Evolutionary conservation across 2,329 filamentous ascomycete species (phyloP).

Genomic region (Coniochaeta prunicola): DNA sequence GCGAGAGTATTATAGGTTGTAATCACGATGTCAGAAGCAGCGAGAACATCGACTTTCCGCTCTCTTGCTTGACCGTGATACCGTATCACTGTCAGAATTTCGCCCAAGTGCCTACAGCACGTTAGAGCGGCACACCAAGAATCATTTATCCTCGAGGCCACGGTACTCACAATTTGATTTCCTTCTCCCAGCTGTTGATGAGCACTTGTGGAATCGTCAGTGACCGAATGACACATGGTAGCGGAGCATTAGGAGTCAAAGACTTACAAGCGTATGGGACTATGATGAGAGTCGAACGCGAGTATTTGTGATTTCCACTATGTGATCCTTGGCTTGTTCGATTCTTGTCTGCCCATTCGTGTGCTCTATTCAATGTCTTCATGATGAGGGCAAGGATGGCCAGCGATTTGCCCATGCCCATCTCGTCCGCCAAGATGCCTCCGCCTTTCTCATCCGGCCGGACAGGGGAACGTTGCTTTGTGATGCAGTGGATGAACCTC

Average conservation of each 20-base stretch:
- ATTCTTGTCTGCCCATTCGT: conserved; percentile 23
- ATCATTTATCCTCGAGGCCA: neutral
- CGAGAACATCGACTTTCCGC: conserved; percentile 17
- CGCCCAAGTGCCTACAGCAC: conserved; percentile 22
- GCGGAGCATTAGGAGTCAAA: neutral
- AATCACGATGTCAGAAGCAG: conserved; percentile 31
- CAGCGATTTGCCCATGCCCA: conserved; percentile 54
- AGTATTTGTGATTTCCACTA: conserved; percentile 12
- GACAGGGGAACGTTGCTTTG: conserved; percentile 21
- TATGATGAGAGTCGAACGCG: conserved; percentile 35
- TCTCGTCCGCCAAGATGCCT: conserved; percentile 52
- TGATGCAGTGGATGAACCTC: conserved; percentile 33
- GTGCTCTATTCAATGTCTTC: conserved; percentile 28
- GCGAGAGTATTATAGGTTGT: conserved; percentile 40
- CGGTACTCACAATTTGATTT: conserved; percentile 27
- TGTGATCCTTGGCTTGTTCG: neutral
- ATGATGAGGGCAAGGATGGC: conserved; percentile 42
- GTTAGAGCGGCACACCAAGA: neutral
- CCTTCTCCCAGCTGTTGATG: conserved; percentile 30
- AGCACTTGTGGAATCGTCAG: conserved; percentile 19
- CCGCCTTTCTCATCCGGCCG: conserved; percentile 25
- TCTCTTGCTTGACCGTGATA: conserved; percentile 28
- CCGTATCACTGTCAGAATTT: conserved; percentile 19
- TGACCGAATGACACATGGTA: conserved; percentile 2
- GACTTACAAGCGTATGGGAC: conserved; percentile 32